phyloP scores from a whole-genome alignment of 1,284 basidiomycete genomes.

The Ustilago trichophora region DNA sequence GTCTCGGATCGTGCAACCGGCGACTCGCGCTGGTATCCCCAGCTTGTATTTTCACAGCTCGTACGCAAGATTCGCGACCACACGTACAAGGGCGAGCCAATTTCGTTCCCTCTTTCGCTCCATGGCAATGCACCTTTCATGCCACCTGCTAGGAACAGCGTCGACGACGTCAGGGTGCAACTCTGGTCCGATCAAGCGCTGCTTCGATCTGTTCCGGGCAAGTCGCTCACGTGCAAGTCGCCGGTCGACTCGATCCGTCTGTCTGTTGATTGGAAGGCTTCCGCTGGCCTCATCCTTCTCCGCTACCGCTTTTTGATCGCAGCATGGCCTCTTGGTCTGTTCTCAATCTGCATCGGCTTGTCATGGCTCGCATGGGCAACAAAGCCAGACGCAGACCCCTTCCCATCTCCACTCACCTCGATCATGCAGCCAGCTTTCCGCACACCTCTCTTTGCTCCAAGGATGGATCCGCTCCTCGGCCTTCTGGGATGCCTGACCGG shows the following conservation, averaged over 20 bases:
- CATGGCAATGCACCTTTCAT: constrained; percentile 62
- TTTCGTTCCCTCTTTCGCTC: constrained; percentile 43
- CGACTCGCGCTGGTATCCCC: constrained; percentile 57
- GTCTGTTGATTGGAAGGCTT: constrained; percentile 52
- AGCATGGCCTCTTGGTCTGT: constrained; percentile 51
- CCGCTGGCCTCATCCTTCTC: constrained; percentile 51
- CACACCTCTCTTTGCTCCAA: constrained; percentile 9
- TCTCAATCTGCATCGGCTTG: constrained; percentile 28
- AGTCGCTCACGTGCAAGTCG: constrained; percentile 14
- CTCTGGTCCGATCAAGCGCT: constrained; percentile 51
- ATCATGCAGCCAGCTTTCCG: constrained; percentile 25
- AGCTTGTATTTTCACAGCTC: constrained; percentile 13
- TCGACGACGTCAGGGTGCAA: constrained; percentile 39
- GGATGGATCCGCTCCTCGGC: constrained; percentile 18
- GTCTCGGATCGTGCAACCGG: constrained; percentile 46
- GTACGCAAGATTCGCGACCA: constrained; percentile 13
- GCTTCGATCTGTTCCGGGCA: constrained; percentile 4
- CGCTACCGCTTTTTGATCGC: constrained; percentile 56
- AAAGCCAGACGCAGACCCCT: constrained; percentile 1
- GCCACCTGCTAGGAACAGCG: constrained; percentile 33
- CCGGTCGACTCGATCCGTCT: constrained; percentile 41
- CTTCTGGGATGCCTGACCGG: constrained; percentile 13
- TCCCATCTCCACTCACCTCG: constrained; percentile 23
- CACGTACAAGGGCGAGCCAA: constrained; percentile 11
- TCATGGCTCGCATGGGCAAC: constrained; percentile 33